Base-by-base conservation (phyloP, 129 eudicot genomes). In the Escallonia rubra region DNA sequence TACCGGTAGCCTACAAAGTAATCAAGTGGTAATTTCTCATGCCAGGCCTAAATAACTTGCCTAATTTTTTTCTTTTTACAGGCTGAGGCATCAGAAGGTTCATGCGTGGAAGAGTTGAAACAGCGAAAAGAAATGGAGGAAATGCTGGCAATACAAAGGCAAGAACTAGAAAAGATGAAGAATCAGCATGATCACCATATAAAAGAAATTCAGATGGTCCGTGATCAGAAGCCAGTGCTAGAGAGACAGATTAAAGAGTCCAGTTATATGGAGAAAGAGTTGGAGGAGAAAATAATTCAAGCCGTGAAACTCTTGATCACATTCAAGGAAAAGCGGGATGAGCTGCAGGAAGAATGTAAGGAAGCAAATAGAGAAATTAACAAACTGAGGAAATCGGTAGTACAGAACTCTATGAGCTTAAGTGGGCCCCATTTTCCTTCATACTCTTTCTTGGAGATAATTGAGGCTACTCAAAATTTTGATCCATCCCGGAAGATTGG, bases 231-330 rank as follows among this genome's bases (percentile, higher is more conserved):
- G 38, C 85, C 81, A 50, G 76, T 43, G 53, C 84, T 92, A 34
- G 83, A 78, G 58, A 78, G 73, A 67, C 91, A 57, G 58, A 65
- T 86, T 57, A 65, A 81, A 64, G 80, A 77, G 61, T 72, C 87
- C 43, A 59, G 57, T 57, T 56, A 45, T 51, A 8, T 70, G 43
- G 87, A 83, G 79, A 76, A 72, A 63, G 95, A 92, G 79, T 74
- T 92, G 16, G 96, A 86, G 77, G 96, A 81, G 57, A 92, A 84
- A 79, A 83, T 89, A 23, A 69, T 88, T 73, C 90, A 87, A 81
- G 96, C 96, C 14, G 96, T 82, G 57, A 64, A 92, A 52, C 87
- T 92, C 54, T 76, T 92, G 79, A 80, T 83, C 67, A 72, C 77
- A 44, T 92, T 86, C 43, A 88, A 68, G 72, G 80, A 71, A 41